A percentile compares a stretch with the other conserved stretches of the same genome.
phyloP scores from a whole-genome alignment of 2,329 filamentous ascomycete species.

The Pseudogymnoascus verrucosus region DNA sequence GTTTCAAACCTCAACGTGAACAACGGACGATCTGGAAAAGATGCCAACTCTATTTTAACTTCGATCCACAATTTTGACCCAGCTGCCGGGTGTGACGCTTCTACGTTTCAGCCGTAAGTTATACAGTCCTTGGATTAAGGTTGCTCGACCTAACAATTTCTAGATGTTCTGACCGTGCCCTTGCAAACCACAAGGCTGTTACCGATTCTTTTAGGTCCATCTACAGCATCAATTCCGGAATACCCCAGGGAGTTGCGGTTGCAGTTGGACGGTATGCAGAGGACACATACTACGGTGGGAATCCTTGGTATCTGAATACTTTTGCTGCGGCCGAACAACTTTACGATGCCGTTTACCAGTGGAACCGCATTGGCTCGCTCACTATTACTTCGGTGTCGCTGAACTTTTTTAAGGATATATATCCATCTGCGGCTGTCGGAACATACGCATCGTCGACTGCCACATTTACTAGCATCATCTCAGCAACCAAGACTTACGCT shows the following conservation, averaged over 20 bases:
- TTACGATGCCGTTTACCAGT: slow-evolving; percentile 67
- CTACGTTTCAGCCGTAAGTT: slow-evolving; percentile 62
- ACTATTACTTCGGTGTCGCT: slow-evolving; percentile 57
- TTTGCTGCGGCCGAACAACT: slow-evolving; percentile 73
- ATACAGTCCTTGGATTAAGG: slow-evolving; percentile 26
- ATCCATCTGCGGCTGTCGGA: slow-evolving; percentile 50
- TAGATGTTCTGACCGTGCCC: slow-evolving; percentile 25
- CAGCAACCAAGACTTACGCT: slow-evolving; percentile 51
- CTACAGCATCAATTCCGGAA: slow-evolving; percentile 62
- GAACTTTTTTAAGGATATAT: slow-evolving; percentile 62
- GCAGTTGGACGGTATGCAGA: slow-evolving; percentile 61
- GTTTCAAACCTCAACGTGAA: slow-evolving; percentile 61
- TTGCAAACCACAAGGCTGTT: slow-evolving; percentile 69
- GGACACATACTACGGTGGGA: slow-evolving; percentile 68
- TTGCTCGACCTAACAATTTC: not conserved
- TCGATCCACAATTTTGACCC: slow-evolving; percentile 66
- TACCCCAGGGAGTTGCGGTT: slow-evolving; percentile 49
- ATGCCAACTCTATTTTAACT: slow-evolving; percentile 61
- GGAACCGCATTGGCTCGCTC: slow-evolving; percentile 55
- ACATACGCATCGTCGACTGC: slow-evolving; percentile 42
- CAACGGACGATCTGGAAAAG: slow-evolving; percentile 57
- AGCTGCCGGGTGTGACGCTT: slow-evolving; percentile 55
- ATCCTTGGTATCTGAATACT: slow-evolving; percentile 75
- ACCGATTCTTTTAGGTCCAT: slow-evolving; percentile 66
- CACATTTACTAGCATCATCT: too few species aligned